Base-by-base conservation (phyloP, 305 asterid species). In the Fraxinus ornus region DNA sequence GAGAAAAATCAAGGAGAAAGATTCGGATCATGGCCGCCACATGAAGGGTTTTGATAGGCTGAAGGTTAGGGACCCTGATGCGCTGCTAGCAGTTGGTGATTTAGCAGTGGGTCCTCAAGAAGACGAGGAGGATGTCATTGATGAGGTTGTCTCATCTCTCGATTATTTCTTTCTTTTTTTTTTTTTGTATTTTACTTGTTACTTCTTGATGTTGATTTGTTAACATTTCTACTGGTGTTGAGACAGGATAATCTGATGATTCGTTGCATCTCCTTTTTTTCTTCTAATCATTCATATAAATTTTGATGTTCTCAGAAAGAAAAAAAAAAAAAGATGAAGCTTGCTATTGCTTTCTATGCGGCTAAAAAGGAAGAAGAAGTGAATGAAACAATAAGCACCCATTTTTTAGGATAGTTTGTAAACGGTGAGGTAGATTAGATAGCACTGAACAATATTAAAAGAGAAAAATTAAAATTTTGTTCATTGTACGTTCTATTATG, bases 1-100 rank as follows among this genome's bases (percentile, higher is more conserved):
- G 92, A 91, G 98, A 87, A 94, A 94, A 90, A 95, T 95, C 66
- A 95, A 94, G 91, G 99, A 95, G 94, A 95, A 95, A 77, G 99
- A 93, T 73, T 86, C 98, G 1, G 99, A 95, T 78, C 98, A 81
- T 76, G 98, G 98, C 26, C 93, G 98, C 81, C 99, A 93, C 81
- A 94, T 94, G 97, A 94, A 94, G 86, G 97, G 98, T 4, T 90
- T 89, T 15, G 90, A 94, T 78, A 87, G 96, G 89, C 88, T 80
- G 12, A 94, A 92, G 80, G 92, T 90, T 81, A 89, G 93, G 82
- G 97, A 90, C 39, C 91, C 91, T 13, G 88, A 15, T 44, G 79
- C 8, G 17, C 82, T 83, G 19, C 84, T 83, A 41, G 77, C 84
- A 77, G 83, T 81, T 74, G 91, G 89, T 86, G 93, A 85, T 79